Percentiles rank a stretch among this genome's conserved stretches.
These are phyloP conservation scores for Umbelopsis sp. DNA, from an alignment of 192 early-diverging fungal genomes.

Conservation along the genomic window DNA sequence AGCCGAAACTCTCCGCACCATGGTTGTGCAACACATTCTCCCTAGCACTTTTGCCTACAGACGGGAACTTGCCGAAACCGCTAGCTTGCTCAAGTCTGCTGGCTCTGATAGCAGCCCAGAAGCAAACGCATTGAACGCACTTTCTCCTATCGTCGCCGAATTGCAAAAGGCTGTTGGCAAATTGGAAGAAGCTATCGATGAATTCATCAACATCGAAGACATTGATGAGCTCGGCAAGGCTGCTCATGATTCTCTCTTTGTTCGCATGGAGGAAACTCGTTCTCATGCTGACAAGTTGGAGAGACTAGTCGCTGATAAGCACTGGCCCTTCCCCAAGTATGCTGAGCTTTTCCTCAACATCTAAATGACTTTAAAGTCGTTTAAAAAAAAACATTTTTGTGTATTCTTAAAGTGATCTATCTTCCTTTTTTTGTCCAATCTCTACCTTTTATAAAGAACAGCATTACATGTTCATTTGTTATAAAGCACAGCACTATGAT, in stretches of 20 bases:
- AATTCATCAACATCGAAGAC: slow-evolving; percentile 63
- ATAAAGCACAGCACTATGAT: neutral
- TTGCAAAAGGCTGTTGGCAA: slow-evolving; percentile 60
- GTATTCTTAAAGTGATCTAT: too few species aligned
- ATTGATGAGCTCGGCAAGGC: slow-evolving; percentile 64
- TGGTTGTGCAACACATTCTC: slow-evolving; percentile 84
- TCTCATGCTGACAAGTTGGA: slow-evolving; percentile 77
- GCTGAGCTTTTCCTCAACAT: slow-evolving; percentile 84
- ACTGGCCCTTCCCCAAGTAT: slow-evolving; percentile 98
- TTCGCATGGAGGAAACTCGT: slow-evolving; percentile 75
- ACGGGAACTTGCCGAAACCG: slow-evolving; percentile 81
- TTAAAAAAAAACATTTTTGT: too few species aligned
- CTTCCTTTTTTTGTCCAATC: neutral
- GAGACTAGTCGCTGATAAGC: slow-evolving; percentile 83
- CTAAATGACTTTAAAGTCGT: slow-evolving; percentile 28
- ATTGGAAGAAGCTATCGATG: slow-evolving; percentile 58
- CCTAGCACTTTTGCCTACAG: slow-evolving; percentile 90
- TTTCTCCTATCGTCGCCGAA: slow-evolving; percentile 61
- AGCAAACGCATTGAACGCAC: slow-evolving; percentile 62
- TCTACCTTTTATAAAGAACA: neutral
- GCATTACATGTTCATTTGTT: neutral
- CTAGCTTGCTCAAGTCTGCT: slow-evolving; percentile 70
- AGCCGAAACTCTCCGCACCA: slow-evolving; percentile 82
- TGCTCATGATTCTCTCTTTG: slow-evolving; percentile 63
- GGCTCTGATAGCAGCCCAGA: slow-evolving; percentile 68